These are phyloP conservation scores for Jatropha curcas DNA, from an alignment of 345 rosid genomes.

Conservation along the genomic window DNA sequence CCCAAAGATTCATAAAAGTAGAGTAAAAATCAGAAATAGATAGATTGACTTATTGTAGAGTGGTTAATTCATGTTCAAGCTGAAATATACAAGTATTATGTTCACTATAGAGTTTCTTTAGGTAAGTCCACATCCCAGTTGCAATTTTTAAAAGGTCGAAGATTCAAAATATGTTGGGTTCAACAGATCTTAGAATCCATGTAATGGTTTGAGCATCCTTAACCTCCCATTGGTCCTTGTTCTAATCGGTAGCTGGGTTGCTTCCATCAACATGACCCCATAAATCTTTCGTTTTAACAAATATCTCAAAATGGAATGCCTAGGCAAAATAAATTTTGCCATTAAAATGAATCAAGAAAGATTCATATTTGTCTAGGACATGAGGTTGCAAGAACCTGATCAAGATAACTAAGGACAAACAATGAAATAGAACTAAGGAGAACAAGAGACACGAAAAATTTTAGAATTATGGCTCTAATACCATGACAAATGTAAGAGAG, in stretches of 20 bases:
- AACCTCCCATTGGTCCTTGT: background rate
- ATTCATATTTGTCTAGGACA: background rate
- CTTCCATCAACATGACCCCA: slow-evolving; percentile 4
- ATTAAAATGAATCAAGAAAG: background rate
- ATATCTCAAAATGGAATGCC: background rate
- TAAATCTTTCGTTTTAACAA: slow-evolving; percentile 1
- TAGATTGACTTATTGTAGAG: background rate
- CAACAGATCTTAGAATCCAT: background rate
- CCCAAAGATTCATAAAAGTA: background rate
- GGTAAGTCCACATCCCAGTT: background rate
- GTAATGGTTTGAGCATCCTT: background rate
- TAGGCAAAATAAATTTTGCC: no score
- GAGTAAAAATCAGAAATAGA: background rate
- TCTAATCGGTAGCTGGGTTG: no score
- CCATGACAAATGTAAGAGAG: no score
- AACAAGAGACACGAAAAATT: no score
- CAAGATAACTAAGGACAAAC: no score
- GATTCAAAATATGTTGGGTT: background rate
- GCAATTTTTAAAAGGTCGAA: background rate
- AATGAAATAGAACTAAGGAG: no score
- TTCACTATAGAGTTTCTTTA: background rate
- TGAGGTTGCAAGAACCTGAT: no score
- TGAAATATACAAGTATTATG: background rate
- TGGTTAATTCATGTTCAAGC: background rate
- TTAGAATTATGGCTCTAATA: no score